Percentiles rank a stretch among this genome's conserved stretches.
Evolutionary conservation across 305 asterid genomes (phyloP).

Genomic region (Fraxinus nigra): DNA sequence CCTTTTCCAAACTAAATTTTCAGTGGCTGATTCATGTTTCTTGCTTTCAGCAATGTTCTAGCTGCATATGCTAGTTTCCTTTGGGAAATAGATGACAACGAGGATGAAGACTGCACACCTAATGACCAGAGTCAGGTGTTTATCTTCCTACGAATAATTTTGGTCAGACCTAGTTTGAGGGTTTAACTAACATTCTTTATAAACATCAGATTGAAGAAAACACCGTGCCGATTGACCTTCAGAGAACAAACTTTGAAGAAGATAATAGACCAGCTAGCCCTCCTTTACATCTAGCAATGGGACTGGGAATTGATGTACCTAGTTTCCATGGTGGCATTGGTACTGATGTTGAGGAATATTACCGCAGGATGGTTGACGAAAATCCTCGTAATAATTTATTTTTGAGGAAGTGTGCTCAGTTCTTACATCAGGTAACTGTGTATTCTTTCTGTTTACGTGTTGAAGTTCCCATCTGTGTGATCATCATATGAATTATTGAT

Average conservation of each 20-base stretch:
- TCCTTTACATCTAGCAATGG: conserved; percentile 68
- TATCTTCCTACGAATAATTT: conserved; percentile 1
- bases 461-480: neutral
- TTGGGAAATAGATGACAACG: conserved; percentile 65
- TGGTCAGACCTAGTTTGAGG: neutral
- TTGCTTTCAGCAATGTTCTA: conserved; percentile 61
- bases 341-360: conserved; percentile 39
- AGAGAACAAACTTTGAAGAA: conserved; percentile 28
- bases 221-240: conserved; percentile 17
- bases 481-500: neutral
- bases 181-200: conserved; percentile 1
- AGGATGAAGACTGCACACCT: conserved; percentile 39
- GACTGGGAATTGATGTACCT: conserved; percentile 47
- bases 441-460: neutral
- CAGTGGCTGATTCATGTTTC: neutral
- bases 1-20: neutral
- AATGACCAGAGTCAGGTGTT: conserved; percentile 31
- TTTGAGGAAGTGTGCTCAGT: conserved; percentile 53
- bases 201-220: conserved; percentile 44
- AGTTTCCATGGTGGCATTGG: conserved; percentile 26
- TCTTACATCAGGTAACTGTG: conserved; percentile 55
- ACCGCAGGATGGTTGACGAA: conserved; percentile 60
- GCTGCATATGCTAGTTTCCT: conserved; percentile 79
- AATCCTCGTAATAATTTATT: conserved; percentile 54
- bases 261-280: conserved; percentile 58